Evolutionary conservation across 768 basidiomycete genomes (phyloP).

Genomic region (Hericium rajendrae): DNA sequence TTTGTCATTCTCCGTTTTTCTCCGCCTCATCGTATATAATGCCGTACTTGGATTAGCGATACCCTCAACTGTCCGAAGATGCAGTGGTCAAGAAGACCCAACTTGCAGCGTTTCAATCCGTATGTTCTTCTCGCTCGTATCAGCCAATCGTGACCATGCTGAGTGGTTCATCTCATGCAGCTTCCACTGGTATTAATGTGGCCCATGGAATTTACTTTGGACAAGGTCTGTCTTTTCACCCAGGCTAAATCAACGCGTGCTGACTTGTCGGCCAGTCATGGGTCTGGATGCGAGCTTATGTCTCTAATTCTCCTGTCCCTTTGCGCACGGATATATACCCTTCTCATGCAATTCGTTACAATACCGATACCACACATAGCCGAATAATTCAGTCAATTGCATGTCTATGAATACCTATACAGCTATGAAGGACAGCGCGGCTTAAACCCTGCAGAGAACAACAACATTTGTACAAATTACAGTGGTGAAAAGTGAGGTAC

Average conservation of each 20-base stretch:
- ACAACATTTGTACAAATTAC: slow-evolving; percentile 1
- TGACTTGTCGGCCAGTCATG: slow-evolving; percentile 4
- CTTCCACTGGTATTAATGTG: slow-evolving; percentile 36
- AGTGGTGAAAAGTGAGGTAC: not conserved
- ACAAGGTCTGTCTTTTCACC: slow-evolving; percentile 25
- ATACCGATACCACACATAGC: not conserved
- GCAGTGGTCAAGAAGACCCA: slow-evolving; percentile 36
- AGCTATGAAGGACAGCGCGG: not conserved
- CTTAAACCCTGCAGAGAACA: slow-evolving; percentile 1
- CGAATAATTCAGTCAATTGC: not conserved
- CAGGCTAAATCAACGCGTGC: not conserved
- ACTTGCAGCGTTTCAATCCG: slow-evolving; percentile 39
- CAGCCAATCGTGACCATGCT: not conserved
- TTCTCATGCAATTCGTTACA: not conserved
- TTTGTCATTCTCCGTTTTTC: slow-evolving; percentile 1
- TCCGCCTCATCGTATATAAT: no score
- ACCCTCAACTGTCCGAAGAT: slow-evolving; percentile 30
- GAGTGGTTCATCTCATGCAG: slow-evolving; percentile 16
- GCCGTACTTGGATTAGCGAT: slow-evolving; percentile 2
- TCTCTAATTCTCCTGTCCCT: not conserved
- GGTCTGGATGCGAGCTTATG: slow-evolving; percentile 8
- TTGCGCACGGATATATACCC: not conserved
- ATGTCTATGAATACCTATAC: not conserved
- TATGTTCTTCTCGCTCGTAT: slow-evolving; percentile 17
- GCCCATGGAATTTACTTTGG: slow-evolving; percentile 38